Evolutionary conservation across 78 protist genomes (phyloP).

Genomic region (Pigoraptor vietnamica): DNA sequence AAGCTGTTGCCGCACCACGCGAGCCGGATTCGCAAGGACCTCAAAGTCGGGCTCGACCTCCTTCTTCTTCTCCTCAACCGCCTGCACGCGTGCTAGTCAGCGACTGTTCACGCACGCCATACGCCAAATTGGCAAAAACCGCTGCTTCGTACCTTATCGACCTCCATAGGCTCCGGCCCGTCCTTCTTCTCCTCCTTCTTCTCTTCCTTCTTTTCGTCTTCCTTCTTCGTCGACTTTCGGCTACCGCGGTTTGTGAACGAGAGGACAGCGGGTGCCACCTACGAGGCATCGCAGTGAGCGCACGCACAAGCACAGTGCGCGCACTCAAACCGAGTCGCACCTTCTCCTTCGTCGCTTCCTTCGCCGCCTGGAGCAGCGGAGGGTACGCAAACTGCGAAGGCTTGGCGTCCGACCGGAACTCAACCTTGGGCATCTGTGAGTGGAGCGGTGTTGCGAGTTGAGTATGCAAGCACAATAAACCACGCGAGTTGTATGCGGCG

Average conservation of each 20-base stretch:
- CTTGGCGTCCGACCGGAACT: conserved; percentile 35
- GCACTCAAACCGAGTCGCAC: neutral
- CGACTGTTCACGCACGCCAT: neutral
- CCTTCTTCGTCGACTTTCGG: conserved; percentile 25
- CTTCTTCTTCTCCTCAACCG: conserved; percentile 47
- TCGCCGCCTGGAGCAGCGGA: conserved; percentile 31
- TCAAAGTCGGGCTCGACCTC: conserved; percentile 35
- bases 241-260: conserved; percentile 15
- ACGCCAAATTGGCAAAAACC: neutral
- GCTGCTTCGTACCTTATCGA: neutral
- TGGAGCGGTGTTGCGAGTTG: conserved; percentile 9
- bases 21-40: conserved; percentile 72
- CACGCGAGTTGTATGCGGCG: neutral
- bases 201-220: neutral
- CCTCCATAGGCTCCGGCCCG: neutral
- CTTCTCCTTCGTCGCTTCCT: conserved; percentile 41
- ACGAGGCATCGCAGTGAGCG: neutral
- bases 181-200: conserved; percentile 24
- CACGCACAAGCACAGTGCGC: neutral
- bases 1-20: conserved; percentile 74
- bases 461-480: neutral
- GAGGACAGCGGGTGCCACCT: conserved; percentile 34
- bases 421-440: conserved; percentile 10
- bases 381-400: conserved; percentile 90
- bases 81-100: neutral